Base-by-base conservation (phyloP, 768 basidiomycete genomes). In the Saitozyma sp. region DNA sequence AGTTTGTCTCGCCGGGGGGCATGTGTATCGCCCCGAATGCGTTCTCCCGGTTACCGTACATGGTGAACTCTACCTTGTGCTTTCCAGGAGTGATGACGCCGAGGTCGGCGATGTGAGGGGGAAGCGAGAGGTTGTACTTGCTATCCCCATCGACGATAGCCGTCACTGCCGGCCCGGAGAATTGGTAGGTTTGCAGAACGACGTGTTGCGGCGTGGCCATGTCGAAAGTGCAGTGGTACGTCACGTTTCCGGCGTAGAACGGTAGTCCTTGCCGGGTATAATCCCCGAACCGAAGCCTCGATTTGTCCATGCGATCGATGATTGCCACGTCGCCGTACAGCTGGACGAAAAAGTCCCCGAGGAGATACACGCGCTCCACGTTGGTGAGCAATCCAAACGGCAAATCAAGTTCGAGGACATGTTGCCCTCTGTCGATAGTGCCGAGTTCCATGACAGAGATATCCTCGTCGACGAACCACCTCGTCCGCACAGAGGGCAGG, bases 401-500 rank as follows among this genome's bases (percentile, higher is more conserved):
- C 43, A 62, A 63, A 38, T 63, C 62, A 40, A 73, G 37, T 43
- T 67, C 58, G 2, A 73, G 49, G 1, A 38, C 40, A 51, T 73
- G 71, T 40, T 39, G 11, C 11, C 71, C 71, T n/a, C 37, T 39
- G 10, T 39, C 9, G 20, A 73, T 54, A 42, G 42, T 8, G 58
- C 59, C 54, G 69, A 73, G 53, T n/a, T 50, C 13, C 8, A 73
- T 37, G 6, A 58, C 68, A 19, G 60, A 46, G 55, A 74, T 74
- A 9, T 61, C 64, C 50, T 70, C 59, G 54, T 74, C 72, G 2
- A 71, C 69, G 67, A 67, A 74, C 72, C 72, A 74, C 10, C 67
- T 66, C 2, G 14, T 49, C 6, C 59, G 38, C 8, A 29, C 50
- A 11, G 64, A 45, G 6, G 56, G 40, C 14, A 71, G 53, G 14